These are phyloP conservation scores for Herpomyces periplanetae DNA, from an alignment of 2,329 filamentous ascomycete genomes.

Conservation along the genomic window DNA sequence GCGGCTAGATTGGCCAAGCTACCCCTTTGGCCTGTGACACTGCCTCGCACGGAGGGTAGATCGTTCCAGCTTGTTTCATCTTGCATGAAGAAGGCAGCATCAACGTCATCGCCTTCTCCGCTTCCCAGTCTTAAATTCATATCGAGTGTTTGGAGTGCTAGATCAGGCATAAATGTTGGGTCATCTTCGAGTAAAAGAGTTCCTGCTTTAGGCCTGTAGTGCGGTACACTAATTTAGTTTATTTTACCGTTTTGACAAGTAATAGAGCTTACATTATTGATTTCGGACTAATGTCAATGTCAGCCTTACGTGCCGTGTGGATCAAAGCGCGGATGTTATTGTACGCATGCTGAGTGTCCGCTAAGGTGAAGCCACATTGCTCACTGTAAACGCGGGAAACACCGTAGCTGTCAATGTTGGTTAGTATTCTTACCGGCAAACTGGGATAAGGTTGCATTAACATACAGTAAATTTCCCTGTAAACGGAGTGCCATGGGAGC, in stretches of 20 bases:
- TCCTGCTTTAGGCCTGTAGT: slow-evolving; percentile 16
- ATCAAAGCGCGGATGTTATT: slow-evolving; percentile 29
- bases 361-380: slow-evolving; percentile 50
- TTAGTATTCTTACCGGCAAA: background rate
- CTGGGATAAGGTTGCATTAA: slow-evolving; percentile 1
- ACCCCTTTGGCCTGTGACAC: no score
- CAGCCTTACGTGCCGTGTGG: slow-evolving; percentile 15
- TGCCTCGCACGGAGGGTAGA: no score
- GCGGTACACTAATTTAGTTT: no score
- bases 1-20: slow-evolving; percentile 6
- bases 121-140: no score
- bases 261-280: slow-evolving; percentile 33
- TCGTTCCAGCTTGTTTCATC: no score
- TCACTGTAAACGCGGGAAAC: slow-evolving; percentile 50
- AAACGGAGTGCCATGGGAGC: slow-evolving; percentile 62
- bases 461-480: slow-evolving; percentile 46
- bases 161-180: slow-evolving; percentile 30
- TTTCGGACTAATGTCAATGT: slow-evolving; percentile 26
- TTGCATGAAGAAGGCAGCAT: no score
- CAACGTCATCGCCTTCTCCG: no score
- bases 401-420: slow-evolving; percentile 16
- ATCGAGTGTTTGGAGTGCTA: slow-evolving; percentile 18
- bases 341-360: slow-evolving; percentile 34
- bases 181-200: slow-evolving; percentile 47
- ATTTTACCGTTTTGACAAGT: no score